A percentile compares a stretch with the other conserved stretches of the same genome.
Evolutionary conservation across 2,329 filamentous ascomycete genomes (phyloP).

Genomic region (Huntiella moniliformis): DNA sequence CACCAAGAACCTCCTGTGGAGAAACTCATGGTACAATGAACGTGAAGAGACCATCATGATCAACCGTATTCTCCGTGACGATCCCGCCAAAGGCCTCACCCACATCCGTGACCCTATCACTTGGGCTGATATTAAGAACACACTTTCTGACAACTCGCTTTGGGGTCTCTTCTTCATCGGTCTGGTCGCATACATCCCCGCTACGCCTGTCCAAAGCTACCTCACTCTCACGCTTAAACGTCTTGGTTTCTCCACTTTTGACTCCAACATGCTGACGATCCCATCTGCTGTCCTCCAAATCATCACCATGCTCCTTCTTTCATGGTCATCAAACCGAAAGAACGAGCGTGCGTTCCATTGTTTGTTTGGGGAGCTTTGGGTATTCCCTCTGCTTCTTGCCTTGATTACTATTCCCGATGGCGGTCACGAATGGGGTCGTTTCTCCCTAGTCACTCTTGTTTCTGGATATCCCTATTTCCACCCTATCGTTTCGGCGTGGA

Average conservation of each 20-base stretch:
- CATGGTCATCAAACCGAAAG: conserved; percentile 18
- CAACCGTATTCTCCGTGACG: conserved; percentile 35
- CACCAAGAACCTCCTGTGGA: conserved; percentile 40
- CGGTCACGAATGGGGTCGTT: conserved; percentile 17
- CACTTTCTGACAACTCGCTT: conserved; percentile 33
- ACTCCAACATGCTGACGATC: conserved; percentile 38
- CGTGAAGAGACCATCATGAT: conserved; percentile 39
- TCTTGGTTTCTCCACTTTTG: conserved; percentile 23
- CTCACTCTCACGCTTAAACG: conserved; percentile 15
- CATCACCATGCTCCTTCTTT: conserved; percentile 14
- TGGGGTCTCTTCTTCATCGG: conserved; percentile 31
- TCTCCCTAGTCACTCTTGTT: conserved; percentile 17
- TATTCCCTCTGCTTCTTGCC: conserved; percentile 18
- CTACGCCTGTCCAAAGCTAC: conserved; percentile 15
- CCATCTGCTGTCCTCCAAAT: conserved; percentile 16
- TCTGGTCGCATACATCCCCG: conserved; percentile 14
- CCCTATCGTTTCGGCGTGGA: conserved; percentile 30
- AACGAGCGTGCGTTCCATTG: conserved; percentile 17
- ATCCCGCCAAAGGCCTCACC: conserved; percentile 35
- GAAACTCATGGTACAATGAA: conserved; percentile 36
- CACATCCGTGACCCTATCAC: conserved; percentile 35
- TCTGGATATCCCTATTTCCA: conserved; percentile 22
- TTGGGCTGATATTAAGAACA: conserved; percentile 25
- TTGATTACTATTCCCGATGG: conserved; percentile 17
- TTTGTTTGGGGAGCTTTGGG: conserved; percentile 19